Evolutionary conservation across 164 flowering plant species (phyloP).

Genomic region (Piper longum): DNA sequence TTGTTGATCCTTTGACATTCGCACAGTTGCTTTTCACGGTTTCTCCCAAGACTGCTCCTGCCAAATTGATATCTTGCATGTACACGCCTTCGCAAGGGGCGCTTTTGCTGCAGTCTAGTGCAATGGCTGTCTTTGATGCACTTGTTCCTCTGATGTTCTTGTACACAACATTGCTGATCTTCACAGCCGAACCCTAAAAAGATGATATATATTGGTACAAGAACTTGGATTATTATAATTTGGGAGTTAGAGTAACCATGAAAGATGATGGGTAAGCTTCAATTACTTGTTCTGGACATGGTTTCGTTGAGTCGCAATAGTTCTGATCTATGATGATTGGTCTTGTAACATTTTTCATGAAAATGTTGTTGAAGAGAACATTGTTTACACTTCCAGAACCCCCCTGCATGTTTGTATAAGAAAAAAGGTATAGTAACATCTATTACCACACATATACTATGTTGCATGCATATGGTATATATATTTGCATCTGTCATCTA

Average conservation of each 20-base stretch:
- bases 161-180: background rate
- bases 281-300: conserved; percentile 5
- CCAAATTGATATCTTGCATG: background rate
- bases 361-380: background rate
- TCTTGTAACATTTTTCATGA: conserved; percentile 2
- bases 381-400: conserved; percentile 5
- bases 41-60: background rate
- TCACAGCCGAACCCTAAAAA: conserved; percentile 3
- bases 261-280: background rate
- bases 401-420: background rate
- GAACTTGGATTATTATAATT: background rate
- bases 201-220: background rate
- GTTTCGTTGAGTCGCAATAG: conserved; percentile 6
- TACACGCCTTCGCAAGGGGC: background rate
- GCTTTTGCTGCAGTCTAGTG: conserved; percentile 1
- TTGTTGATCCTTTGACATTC: background rate
- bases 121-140: background rate
- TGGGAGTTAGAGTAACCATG: background rate
- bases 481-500: no score
- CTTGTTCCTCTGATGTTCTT: conserved; percentile 2
- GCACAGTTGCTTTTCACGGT: background rate
- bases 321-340: conserved; percentile 6
- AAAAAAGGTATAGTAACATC: no score
- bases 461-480: no score
- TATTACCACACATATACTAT: no score